These are phyloP conservation scores for Vanilla planifolia DNA, from an alignment of 106 monocot genomes.

Conservation along the genomic window DNA sequence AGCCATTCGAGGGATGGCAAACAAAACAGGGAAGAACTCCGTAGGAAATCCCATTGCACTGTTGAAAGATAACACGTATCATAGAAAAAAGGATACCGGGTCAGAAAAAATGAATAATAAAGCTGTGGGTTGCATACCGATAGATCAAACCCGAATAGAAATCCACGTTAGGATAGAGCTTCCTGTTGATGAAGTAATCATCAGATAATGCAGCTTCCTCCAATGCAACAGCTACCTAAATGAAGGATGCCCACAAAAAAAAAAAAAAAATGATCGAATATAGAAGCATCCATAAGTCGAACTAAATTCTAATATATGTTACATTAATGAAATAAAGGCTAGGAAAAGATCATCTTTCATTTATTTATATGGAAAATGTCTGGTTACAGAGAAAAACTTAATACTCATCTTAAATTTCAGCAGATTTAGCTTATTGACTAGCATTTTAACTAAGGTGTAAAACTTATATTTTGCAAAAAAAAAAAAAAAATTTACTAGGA, in stretches of 20 bases:
- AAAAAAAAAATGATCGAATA: too few species aligned
- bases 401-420: too few species aligned
- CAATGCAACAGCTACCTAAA: conserved; percentile 87
- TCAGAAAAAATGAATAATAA: neutral
- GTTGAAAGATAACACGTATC: conserved; percentile 7
- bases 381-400: too few species aligned
- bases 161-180: conserved; percentile 96
- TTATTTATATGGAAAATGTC: too few species aligned
- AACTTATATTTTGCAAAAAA: too few species aligned
- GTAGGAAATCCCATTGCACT: conserved; percentile 99
- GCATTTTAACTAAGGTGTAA: too few species aligned
- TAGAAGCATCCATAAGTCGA: neutral
- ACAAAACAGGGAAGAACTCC: conserved; percentile 85
- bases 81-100: conserved; percentile 8
- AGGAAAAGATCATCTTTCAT: too few species aligned
- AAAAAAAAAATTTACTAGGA: too few species aligned
- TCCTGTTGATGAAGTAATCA: conserved; percentile 90
- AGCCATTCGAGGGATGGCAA: conserved; percentile 96
- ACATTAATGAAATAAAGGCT: too few species aligned
- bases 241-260: conserved; percentile 5
- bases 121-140: conserved; percentile 28
- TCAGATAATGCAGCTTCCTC: conserved; percentile 95
- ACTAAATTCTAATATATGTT: too few species aligned
- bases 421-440: too few species aligned
- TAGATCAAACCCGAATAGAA: conserved; percentile 96